Percentiles rank a stretch among this genome's conserved stretches.
phyloP scores from a whole-genome alignment of 192 early-diverging fungal genomes.

The Helicostylum pulchrum region DNA sequence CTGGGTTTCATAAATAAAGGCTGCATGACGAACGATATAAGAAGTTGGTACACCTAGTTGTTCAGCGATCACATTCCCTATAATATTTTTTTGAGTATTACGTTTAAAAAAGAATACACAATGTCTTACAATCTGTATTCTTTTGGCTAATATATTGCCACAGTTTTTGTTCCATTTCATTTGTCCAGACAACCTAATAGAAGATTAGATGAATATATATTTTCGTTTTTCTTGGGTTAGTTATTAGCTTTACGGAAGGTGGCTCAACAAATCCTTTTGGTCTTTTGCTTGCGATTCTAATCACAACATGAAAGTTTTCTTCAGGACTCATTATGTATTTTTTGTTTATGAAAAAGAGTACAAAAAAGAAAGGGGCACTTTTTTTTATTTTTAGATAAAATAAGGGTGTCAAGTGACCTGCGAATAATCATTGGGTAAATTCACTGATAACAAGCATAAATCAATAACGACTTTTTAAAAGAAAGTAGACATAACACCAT shows the following conservation, averaged over 20 bases:
- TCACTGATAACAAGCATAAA: no score
- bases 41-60: constrained; percentile 49
- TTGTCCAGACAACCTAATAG: constrained; percentile 54
- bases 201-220: not conserved
- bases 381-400: no score
- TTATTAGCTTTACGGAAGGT: constrained; percentile 39
- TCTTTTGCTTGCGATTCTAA: constrained; percentile 46
- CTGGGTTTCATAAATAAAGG: constrained; percentile 55
- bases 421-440: no score
- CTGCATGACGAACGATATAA: constrained; percentile 52
- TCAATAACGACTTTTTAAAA: no score
- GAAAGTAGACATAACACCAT: no score
- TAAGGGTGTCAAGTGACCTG: no score
- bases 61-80: constrained; percentile 51
- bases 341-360: no score
- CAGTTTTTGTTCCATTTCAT: constrained; percentile 54
- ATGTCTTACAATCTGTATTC: constrained; percentile 51
- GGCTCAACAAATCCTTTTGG: constrained; percentile 52
- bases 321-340: not conserved
- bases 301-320: constrained; percentile 47
- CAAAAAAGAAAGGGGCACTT: no score
- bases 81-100: not conserved
- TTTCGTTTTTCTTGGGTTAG: not conserved
- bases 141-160: constrained; percentile 56
- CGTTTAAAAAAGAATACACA: not conserved